Conservation (phyloP, 2,329 filamentous ascomycete genomes). For the Penicillium sp. region DNA sequence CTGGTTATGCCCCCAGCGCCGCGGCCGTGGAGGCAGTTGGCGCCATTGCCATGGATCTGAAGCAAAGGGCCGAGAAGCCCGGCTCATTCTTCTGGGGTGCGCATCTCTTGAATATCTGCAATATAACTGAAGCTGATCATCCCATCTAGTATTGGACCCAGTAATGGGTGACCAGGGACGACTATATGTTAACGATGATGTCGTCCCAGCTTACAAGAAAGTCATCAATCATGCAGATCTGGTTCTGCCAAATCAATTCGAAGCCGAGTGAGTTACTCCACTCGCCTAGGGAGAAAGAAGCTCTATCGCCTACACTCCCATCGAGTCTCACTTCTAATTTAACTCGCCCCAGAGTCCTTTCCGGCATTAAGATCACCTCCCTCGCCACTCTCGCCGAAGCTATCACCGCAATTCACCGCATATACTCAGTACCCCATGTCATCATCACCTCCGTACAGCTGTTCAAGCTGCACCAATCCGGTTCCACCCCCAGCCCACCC, state of each 20-base stretch:
- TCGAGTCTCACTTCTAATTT: too few relatives aligned
- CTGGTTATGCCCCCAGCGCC: constrained; percentile 90
- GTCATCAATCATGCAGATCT: constrained; percentile 82
- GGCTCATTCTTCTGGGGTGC: constrained; percentile 87
- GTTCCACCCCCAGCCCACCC: constrained; percentile 33
- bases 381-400: constrained; percentile 73
- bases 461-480: constrained; percentile 54
- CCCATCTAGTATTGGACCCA: constrained; percentile 74
- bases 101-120: constrained; percentile 22
- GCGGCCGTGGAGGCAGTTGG: constrained; percentile 83
- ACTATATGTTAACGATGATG: constrained; percentile 88
- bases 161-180: constrained; percentile 97
- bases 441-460: constrained; percentile 89
- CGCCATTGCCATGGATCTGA: constrained; percentile 79
- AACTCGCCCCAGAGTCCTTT: constrained; percentile 67
- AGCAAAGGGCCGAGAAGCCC: constrained; percentile 65
- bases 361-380: constrained; percentile 80
- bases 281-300: not conserved
- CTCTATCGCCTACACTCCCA: too few relatives aligned
- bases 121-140: constrained; percentile 5
- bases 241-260: constrained; percentile 95
- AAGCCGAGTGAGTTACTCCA: constrained; percentile 74
- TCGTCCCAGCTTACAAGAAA: constrained; percentile 86
- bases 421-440: constrained; percentile 80
- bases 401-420: constrained; percentile 75